Percentiles rank a stretch among this genome's conserved stretches.
Evolutionary conservation across 495 filamentous ascomycete genomes (phyloP).

Genomic region (Talaromyces stipitatus): DNA sequence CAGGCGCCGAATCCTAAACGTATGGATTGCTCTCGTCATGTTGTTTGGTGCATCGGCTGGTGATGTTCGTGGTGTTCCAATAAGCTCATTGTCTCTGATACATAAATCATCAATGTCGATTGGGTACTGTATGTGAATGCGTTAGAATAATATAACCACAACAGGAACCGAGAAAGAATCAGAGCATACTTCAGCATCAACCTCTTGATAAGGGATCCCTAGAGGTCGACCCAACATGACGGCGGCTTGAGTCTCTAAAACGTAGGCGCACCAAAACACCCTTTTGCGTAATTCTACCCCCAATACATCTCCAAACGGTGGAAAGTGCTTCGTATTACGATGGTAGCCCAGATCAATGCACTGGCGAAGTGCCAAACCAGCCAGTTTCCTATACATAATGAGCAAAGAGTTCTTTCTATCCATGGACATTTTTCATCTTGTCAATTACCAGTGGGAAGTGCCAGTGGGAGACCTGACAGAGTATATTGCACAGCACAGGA

Average conservation of each 20-base stretch:
- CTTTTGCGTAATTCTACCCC: slow-evolving; percentile 8
- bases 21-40: slow-evolving; percentile 12
- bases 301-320: not conserved
- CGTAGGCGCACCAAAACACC: slow-evolving; percentile 13
- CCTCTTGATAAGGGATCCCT: slow-evolving; percentile 7
- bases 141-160: not conserved
- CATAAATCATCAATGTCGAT: slow-evolving; percentile 9
- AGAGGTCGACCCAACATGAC: slow-evolving; percentile 11
- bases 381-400: slow-evolving; percentile 9
- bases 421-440: not conserved
- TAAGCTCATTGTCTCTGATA: not conserved
- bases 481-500: slow-evolving; percentile 14
- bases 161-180: not conserved
- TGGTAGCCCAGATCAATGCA: slow-evolving; percentile 17
- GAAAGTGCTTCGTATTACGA: slow-evolving; percentile 5
- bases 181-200: slow-evolving; percentile 12
- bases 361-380: slow-evolving; percentile 12
- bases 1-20: slow-evolving; percentile 8
- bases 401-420: not conserved
- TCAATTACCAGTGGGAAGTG: slow-evolving; percentile 8
- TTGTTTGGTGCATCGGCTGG: slow-evolving; percentile 7
- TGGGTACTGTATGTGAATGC: not conserved
- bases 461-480: slow-evolving; percentile 10
- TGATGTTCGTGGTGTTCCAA: slow-evolving; percentile 3
- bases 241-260: slow-evolving; percentile 7